Evolutionary conservation across 208 protist genomes (phyloP).

Genomic region (Leishmania tropica): DNA sequence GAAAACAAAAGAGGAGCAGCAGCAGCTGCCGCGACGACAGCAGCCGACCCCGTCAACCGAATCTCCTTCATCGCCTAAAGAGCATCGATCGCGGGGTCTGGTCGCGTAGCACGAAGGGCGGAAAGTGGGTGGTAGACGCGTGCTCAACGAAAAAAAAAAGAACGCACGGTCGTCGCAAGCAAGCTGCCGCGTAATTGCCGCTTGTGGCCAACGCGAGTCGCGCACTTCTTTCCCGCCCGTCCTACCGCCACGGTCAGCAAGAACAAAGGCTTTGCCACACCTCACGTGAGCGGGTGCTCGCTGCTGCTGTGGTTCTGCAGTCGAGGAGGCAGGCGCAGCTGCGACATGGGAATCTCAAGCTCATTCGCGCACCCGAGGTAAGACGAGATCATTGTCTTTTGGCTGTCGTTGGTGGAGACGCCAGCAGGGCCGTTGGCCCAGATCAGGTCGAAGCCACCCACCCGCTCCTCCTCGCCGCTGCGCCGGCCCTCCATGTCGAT

Average conservation of each 20-base stretch:
- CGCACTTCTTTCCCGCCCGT: background rate
- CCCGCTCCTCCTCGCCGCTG: conserved; percentile 70
- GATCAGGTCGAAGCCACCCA: conserved; percentile 92
- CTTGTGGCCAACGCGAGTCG: background rate
- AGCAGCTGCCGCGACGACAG: background rate
- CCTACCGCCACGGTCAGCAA: background rate
- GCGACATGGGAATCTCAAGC: conserved; percentile 80
- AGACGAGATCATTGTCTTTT: conserved; percentile 22
- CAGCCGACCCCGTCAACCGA: background rate
- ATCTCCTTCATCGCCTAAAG: no score
- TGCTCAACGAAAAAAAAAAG: no score
- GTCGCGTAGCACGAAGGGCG: no score
- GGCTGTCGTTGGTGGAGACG: conserved; percentile 25
- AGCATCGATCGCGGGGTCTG: background rate
- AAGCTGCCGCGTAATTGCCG: background rate
- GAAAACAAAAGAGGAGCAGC: background rate
- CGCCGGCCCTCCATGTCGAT: conserved; percentile 86
- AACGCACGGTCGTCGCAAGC: background rate
- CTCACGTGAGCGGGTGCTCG: conserved; percentile 78
- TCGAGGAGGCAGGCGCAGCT: conserved; percentile 82
- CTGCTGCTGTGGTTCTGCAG: conserved; percentile 75
- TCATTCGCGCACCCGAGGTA: conserved; percentile 89
- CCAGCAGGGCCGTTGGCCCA: conserved; percentile 81
- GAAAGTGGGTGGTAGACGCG: background rate
- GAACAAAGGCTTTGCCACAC: background rate